Evolutionary conservation across 2,329 filamentous ascomycete species (phyloP).

Genomic region (Elsinoe fawcettii): DNA sequence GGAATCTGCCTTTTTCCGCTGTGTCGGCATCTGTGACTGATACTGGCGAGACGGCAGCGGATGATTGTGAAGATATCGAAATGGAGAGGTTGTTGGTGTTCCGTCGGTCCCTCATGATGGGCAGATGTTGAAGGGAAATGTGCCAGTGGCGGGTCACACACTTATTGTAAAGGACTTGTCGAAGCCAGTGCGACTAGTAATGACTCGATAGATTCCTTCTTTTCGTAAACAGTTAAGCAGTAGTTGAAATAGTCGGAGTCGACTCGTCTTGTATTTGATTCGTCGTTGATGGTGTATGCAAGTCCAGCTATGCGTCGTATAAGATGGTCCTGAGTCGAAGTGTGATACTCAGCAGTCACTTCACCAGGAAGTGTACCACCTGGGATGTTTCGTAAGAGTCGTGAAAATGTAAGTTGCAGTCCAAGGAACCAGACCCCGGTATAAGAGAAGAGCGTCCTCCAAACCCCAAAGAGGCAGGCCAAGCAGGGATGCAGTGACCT

Average conservation of each 20-base stretch:
- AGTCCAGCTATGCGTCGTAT: constrained; percentile 7
- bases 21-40: constrained; percentile 41
- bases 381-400: neutral
- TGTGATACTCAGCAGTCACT: neutral
- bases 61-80: constrained; percentile 55
- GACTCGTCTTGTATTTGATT: neutral
- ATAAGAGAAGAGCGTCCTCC: neutral
- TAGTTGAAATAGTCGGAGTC: neutral
- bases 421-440: neutral
- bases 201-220: neutral
- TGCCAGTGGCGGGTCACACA: neutral
- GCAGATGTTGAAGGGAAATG: neutral
- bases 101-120: constrained; percentile 38
- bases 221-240: neutral
- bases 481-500: neutral
- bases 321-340: no score
- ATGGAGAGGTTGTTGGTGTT: constrained; percentile 40
- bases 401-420: neutral
- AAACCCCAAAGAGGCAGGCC: neutral
- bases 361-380: constrained; percentile 1
- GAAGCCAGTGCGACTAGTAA: neutral
- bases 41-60: constrained; percentile 62
- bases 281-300: neutral
- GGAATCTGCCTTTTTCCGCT: constrained; percentile 53
- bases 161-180: neutral